Evolutionary conservation across 2,329 filamentous ascomycete genomes (phyloP), one percentile per base, ranked within the genome.

Genomic region (Pseudocercospora vitis): DNA sequence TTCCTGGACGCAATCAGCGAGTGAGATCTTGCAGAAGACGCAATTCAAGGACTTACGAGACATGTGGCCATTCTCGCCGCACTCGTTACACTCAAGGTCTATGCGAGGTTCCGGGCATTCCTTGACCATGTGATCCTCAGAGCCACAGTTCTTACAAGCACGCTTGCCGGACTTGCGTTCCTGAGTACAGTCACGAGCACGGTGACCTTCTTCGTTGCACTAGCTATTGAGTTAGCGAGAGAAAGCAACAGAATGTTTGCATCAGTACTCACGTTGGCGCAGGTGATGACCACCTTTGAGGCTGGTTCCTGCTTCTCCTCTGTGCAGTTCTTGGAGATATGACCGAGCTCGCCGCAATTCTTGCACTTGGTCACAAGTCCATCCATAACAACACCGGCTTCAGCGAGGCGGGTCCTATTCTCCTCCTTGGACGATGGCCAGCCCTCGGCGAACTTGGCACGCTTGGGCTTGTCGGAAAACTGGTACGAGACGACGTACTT

Each of bases 121-220:
- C 39, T 77, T 78, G 31, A 79, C 77, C 63, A 83, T 83, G 63
- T 88, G 85, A n/a, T 67, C 62, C 31, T 61, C 54, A 7, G 28
- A 48, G 28, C 61, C 62, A 44, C 68, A 70, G 55, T 70, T 71
- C 53, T 62, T 63, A 53, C 69, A 70, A 16, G 67, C 61, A 50
- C 71, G 60, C 66, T 78, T 75, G 70, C 23, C 44, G 55, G 82
- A 79, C 61, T 77, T 80, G 67, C 80, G 83, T 23, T 71, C 53
- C 3, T 79, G 72, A 1, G 83, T 81, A 59, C 87, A 90, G 51
- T 87, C 83, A 29, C 80, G 78, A 51, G 80, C 74, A 61, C 81
- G 71, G 59, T 85, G 81, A 19, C 81, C 81, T 28, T 76, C 42
- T 16, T 18, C 66, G 2, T 39, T 35, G 24, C 21, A 40, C 14